phyloP scores from a whole-genome alignment of 495 filamentous ascomycete species.

The Hypoxylon perforatum region DNA sequence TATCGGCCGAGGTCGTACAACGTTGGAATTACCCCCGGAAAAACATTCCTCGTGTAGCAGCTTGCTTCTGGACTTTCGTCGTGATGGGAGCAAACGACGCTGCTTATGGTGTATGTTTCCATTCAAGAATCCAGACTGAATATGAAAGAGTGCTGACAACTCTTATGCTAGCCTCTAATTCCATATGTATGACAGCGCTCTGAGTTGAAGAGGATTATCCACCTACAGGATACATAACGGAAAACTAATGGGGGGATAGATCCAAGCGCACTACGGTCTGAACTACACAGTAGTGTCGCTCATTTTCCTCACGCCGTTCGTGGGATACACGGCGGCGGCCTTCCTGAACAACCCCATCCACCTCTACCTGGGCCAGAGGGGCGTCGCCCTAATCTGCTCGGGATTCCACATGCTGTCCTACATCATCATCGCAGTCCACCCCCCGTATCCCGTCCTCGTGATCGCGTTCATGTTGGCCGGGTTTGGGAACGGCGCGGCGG shows the following conservation, averaged over 20 bases:
- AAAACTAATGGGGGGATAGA: constrained; percentile 39
- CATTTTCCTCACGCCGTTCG: constrained; percentile 82
- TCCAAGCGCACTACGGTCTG: constrained; percentile 75
- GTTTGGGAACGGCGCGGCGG: constrained; percentile 75
- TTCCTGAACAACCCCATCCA: constrained; percentile 72
- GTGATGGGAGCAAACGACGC: constrained; percentile 87
- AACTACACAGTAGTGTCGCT: constrained; percentile 81
- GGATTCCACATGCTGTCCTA: constrained; percentile 74
- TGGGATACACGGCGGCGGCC: constrained; percentile 83
- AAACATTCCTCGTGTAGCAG: constrained; percentile 72
- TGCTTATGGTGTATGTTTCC: constrained; percentile 73
- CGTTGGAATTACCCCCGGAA: constrained; percentile 76
- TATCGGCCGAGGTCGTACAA: constrained; percentile 42
- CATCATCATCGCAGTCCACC: constrained; percentile 73
- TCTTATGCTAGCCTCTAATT: constrained; percentile 60
- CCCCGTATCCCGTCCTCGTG: constrained; percentile 81
- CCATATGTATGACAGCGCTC: constrained; percentile 58
- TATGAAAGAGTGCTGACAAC: constrained; percentile 19
- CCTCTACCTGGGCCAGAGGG: constrained; percentile 73
- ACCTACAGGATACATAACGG: not conserved
- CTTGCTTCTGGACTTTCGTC: constrained; percentile 79
- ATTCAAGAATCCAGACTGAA: not conserved
- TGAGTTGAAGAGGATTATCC: constrained; percentile 49
- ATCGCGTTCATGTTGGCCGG: constrained; percentile 77
- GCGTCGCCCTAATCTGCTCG: constrained; percentile 75